Evolutionary conservation across 768 basidiomycete species (phyloP).

Genomic region (Boletus subcaerulescens): DNA sequence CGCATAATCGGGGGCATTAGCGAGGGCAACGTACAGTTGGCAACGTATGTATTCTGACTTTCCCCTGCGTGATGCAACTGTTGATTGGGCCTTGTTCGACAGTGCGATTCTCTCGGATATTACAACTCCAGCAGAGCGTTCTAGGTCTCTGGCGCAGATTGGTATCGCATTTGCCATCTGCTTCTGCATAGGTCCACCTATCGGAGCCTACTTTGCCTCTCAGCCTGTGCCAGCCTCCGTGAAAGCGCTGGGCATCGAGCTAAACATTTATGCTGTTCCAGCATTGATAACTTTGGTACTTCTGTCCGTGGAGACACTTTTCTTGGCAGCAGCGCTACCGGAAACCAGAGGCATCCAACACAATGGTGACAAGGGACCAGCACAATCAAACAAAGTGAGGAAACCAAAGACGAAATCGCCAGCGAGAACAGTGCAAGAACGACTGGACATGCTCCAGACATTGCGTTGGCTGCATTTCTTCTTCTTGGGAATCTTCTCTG

Average conservation of each 20-base stretch:
- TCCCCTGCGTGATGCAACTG: not conserved
- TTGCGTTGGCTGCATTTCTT: constrained; percentile 74
- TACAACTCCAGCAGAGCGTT: constrained; percentile 73
- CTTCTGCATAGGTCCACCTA: constrained; percentile 88
- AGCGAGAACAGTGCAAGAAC: constrained; percentile 37
- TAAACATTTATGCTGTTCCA: constrained; percentile 92
- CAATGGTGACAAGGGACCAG: constrained; percentile 14
- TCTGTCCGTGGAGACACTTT: constrained; percentile 74
- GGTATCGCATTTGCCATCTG: constrained; percentile 97
- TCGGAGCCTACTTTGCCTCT: constrained; percentile 96
- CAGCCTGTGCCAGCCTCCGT: constrained; percentile 65
- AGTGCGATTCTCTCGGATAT: constrained; percentile 95
- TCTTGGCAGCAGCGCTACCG: constrained; percentile 72
- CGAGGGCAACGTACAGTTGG: constrained; percentile 96
- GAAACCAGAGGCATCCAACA: constrained; percentile 68
- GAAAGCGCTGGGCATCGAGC: constrained; percentile 52
- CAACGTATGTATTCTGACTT: constrained; percentile 61
- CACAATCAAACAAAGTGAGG: constrained; percentile 11
- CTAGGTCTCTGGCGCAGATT: constrained; percentile 84
- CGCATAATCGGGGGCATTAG: constrained; percentile 90
- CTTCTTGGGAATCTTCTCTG: constrained; percentile 90
- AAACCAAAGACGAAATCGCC: constrained; percentile 19
- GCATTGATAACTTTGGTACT: constrained; percentile 80
- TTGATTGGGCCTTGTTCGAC: not conserved
- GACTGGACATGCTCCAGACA: constrained; percentile 53